A percentile compares a stretch with the other conserved stretches of the same genome.
Evolutionary conservation across 1,284 basidiomycete species (phyloP).

Genomic region (Leccinum ponderosum): DNA sequence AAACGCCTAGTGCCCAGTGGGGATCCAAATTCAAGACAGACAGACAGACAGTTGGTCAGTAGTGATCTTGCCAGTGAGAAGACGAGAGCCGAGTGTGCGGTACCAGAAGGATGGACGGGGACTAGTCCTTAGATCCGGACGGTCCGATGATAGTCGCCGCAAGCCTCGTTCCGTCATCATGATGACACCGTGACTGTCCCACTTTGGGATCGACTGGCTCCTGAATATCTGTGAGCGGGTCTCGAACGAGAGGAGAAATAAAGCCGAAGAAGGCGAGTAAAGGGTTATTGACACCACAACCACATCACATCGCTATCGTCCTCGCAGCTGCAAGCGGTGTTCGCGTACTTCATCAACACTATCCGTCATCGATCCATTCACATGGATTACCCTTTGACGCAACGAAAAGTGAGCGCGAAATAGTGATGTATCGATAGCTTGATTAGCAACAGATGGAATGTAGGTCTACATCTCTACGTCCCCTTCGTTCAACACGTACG

Average conservation of each 20-base stretch:
- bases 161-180: not conserved
- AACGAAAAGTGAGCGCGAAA: not conserved
- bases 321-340: not conserved
- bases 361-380: not conserved
- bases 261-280: not conserved
- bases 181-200: not conserved
- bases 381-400: not conserved
- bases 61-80: not conserved
- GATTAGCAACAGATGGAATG: not conserved
- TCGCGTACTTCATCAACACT: not conserved
- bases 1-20: not conserved
- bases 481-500: conserved; percentile 7
- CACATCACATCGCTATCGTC: not conserved
- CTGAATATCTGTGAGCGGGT: not conserved
- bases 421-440: not conserved
- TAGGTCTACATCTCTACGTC: conserved; percentile 15
- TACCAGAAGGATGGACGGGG: not conserved
- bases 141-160: not conserved
- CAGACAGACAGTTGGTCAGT: not conserved
- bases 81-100: not conserved
- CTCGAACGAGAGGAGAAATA: not conserved
- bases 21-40: not conserved
- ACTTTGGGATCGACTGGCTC: not conserved
- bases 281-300: not conserved
- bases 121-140: not conserved